phyloP scores from a whole-genome alignment of 768 basidiomycete species.

The Tylopilus plumbeoviolaceoides region DNA sequence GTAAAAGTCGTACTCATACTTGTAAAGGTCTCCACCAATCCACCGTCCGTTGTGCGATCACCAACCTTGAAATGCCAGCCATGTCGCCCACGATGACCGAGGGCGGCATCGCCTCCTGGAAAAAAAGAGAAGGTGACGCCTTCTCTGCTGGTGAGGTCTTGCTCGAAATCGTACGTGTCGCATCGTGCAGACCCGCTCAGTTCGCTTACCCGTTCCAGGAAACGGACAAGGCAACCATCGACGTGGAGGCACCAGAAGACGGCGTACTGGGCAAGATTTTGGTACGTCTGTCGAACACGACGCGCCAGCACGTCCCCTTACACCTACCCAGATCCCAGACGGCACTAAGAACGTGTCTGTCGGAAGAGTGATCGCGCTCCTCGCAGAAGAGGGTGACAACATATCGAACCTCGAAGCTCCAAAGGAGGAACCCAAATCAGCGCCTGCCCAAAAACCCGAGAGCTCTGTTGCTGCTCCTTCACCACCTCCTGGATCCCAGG shows the following conservation, averaged over 20 bases:
- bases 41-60: constrained; percentile 52
- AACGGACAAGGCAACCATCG: constrained; percentile 95
- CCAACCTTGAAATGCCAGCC: constrained; percentile 86
- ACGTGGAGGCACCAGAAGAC: constrained; percentile 98
- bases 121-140: constrained; percentile 77
- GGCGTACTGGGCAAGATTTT: constrained; percentile 92
- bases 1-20: not conserved
- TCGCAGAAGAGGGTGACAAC: constrained; percentile 96
- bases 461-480: constrained; percentile 20
- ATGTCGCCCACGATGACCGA: constrained; percentile 98
- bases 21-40: constrained; percentile 45
- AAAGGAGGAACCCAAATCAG: constrained; percentile 31
- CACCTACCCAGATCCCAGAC: constrained; percentile 51
- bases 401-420: constrained; percentile 77
- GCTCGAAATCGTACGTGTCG: constrained; percentile 73
- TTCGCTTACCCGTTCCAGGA: constrained; percentile 47
- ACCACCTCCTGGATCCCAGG: constrained; percentile 14
- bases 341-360: constrained; percentile 84
- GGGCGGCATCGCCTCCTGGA: constrained; percentile 89
- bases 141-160: constrained; percentile 82
- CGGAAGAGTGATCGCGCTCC: constrained; percentile 84
- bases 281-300: constrained; percentile 41
- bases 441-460: constrained; percentile 16
- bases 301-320: not conserved
- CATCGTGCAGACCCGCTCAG: not conserved